Conservation (phyloP, 768 basidiomycete genomes). For the Tylopilus subfusipes region DNA sequence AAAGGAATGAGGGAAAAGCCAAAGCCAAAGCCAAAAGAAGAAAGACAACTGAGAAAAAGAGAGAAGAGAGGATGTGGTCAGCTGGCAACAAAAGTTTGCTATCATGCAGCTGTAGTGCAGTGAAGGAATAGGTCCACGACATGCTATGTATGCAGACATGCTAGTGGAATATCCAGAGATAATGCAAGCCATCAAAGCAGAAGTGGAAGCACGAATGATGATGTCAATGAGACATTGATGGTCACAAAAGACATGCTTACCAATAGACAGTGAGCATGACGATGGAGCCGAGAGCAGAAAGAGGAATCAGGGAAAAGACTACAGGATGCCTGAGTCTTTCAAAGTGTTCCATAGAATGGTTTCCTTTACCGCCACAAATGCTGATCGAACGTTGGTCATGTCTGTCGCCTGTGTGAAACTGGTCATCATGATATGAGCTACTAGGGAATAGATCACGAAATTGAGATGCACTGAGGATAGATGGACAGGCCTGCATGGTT, state of each 20-base stretch:
- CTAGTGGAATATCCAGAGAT: constrained; percentile 29
- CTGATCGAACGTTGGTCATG: constrained; percentile 75
- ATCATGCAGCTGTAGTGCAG: neutral
- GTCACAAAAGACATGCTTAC: constrained; percentile 9
- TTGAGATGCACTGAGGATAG: constrained; percentile 75
- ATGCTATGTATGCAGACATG: too few relatives aligned
- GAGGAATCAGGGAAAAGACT: constrained; percentile 4
- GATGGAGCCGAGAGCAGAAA: neutral
- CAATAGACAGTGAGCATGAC: constrained; percentile 27
- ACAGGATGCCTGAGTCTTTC: constrained; percentile 81
- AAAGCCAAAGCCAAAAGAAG: too few relatives aligned
- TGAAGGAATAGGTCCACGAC: constrained; percentile 25
- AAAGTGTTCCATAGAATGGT: constrained; percentile 90
- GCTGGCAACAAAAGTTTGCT: neutral
- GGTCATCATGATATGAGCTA: neutral
- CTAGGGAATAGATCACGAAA: neutral
- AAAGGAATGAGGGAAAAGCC: neutral
- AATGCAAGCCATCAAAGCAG: constrained; percentile 21
- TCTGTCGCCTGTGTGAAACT: constrained; percentile 89
- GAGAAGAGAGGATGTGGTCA: neutral
- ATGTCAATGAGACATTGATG: neutral
- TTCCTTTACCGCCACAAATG: constrained; percentile 88
- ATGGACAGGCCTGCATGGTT: constrained; percentile 81
- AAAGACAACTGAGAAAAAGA: too few relatives aligned
- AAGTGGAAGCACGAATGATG: too few relatives aligned